Evolutionary conservation across 2,329 filamentous ascomycete species (phyloP), one percentile per base, ranked within the genome.

Genomic region (Aureobasidium sp.): DNA sequence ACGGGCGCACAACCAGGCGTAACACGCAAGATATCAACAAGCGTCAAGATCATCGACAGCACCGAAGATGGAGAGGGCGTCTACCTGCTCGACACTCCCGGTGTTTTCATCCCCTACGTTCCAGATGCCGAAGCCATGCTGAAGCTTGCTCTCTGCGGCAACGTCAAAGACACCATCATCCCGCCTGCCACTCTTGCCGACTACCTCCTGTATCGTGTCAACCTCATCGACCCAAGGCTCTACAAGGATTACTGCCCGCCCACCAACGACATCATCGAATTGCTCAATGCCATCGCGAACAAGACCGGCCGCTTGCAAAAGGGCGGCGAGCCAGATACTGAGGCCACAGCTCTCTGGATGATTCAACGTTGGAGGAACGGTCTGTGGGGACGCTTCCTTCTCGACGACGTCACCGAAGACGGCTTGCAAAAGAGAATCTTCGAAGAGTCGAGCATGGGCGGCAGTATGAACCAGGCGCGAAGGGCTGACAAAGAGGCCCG

Each of bases 81-180:
- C 5, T 96, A 94, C 71, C 76, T 97, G 45, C 78, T 95, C 50
- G 94, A 99, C 74, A 96, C 93, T 0, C 94, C 94, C 0, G 94
- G 94, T 50, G 92, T 99, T 9, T 99, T 97, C 73, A 84, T 96
- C 62, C 94, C 94, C 0, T 96, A 95, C 71, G 88, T 97, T 29
- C 82, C 87, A 0, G 84, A 95, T 68, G 82, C 88, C 17, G 88
- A 94, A 71, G 84, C 86, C 47, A 99, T 99, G 94, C 79, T 99
- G 64, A 97, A 96, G 74, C 82, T 99, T n/a, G 88, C 92, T 1
- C 82, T 97, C 0, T 91, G 90, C 55, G 90, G 93, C 21, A 89
- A 88, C 71, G 90, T 99, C 59, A 95, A 95, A 72, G 90, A 96
- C 71, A 89, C 88, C 0, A 81, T 97, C 38, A 86, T 99, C 57